Percentiles rank a stretch among this genome's conserved stretches.
Conservation (phyloP, 176 grass and related monocot species). For the barley (Hordeum vulgare) region MorexV3_pseudomolecules_assembly NC_058523.1:201313511-201314010, state of each 20-base stretch:
- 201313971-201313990: not conserved
- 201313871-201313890: not conserved
- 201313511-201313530: constrained; percentile 68
- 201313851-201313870: not conserved
- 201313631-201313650: not conserved
- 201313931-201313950: not conserved
- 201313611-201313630: not conserved
- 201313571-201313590: constrained; percentile 42
- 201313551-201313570: constrained; percentile 65
- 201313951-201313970: not conserved
- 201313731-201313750: not conserved
- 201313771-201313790: not conserved
- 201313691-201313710: not conserved
- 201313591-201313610: constrained; percentile 6
- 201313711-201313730: not conserved
- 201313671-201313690: not conserved
- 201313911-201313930: not conserved
- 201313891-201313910: not conserved
- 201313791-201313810: not conserved
- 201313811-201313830: too few species aligned
- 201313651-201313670: not conserved
- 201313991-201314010: not conserved
- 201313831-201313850: not conserved
- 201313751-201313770: not conserved
- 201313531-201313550: constrained; percentile 53